Base-by-base conservation (phyloP, 2,329 filamentous ascomycete species). In the Cercospora sojina region DNA sequence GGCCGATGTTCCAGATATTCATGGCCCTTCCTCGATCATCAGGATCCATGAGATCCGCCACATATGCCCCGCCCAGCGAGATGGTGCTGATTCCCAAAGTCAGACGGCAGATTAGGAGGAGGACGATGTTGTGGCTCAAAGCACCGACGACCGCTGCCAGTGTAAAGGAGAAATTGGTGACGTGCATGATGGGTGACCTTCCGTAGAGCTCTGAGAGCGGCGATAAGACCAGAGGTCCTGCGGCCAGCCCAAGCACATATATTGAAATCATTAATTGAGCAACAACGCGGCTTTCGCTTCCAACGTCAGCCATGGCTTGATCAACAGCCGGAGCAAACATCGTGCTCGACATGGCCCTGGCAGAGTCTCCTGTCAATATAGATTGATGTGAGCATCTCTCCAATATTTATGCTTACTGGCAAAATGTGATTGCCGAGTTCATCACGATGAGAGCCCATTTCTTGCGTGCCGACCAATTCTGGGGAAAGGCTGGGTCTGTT, bases 231-330 rank as follows among this genome's bases (percentile, higher is more conserved):
- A 71, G 57, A 1, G 69, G 69, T 2, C 69, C 67, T 2, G 83
- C 77, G 0, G 81, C 81, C 3, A 83, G 72, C 0, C 81, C 82
- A 9, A 83, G 72, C 9, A 84, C 76, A 63, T 83, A 84, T 64
- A 83, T 73, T 32, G 79, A 82, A 53, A 84, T 41, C 35, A 41
- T 16, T n/a, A 41, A n/a, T n/a, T 41, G 35, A 41, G 35, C n/a
- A 2, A 41, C 16, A n/a, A 41, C 35, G 12, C 1, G 13, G 9
- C 16, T 41, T 13, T 41, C 6, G 13, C 13, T 16, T 16, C 16
- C 35, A 2, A 41, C 13, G 6, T 41, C 35, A 16, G 13, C 35
- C 35, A 41, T 41, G 16, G 35, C 35, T 16, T 16, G 16, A 2
- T n/a, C 5, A 16, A 41, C 35, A 3, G 35, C 35, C 5, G 35